Evolutionary conservation across 495 filamentous ascomycete species (phyloP).

Genomic region (Symbiotaphrina buchneri): DNA sequence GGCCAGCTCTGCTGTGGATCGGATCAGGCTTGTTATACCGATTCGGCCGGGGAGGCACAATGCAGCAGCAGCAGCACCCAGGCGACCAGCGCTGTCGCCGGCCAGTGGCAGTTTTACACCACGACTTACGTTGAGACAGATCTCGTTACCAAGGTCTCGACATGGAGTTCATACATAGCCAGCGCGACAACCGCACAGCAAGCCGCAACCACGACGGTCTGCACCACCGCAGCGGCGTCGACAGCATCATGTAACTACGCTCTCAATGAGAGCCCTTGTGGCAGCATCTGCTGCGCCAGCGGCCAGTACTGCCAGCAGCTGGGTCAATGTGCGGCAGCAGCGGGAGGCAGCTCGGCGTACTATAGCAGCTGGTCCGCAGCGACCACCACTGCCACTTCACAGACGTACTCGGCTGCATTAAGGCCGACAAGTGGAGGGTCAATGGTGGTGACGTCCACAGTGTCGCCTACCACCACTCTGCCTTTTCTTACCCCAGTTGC

Average conservation of each 20-base stretch:
- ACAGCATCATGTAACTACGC: constrained; percentile 30
- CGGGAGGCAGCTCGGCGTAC: constrained; percentile 11
- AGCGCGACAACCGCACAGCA: constrained; percentile 9
- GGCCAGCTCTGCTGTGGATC: constrained; percentile 43
- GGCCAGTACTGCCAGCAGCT: constrained; percentile 39
- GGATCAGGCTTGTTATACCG: constrained; percentile 38
- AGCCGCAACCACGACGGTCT: constrained; percentile 5
- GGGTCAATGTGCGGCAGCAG: constrained; percentile 20
- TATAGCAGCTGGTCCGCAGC: constrained; percentile 16
- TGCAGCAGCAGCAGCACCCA: constrained; percentile 19
- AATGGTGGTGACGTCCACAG: constrained; percentile 29
- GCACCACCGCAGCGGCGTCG: constrained; percentile 17
- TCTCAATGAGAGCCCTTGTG: constrained; percentile 43
- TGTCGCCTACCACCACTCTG: constrained; percentile 28
- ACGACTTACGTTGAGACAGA: constrained; percentile 51
- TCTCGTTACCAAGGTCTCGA: constrained; percentile 38
- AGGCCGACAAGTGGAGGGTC: constrained; percentile 44
- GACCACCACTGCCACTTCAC: constrained; percentile 18
- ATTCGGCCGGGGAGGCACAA: constrained; percentile 26
- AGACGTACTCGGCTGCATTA: constrained; percentile 32
- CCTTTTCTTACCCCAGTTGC: constrained; percentile 32
- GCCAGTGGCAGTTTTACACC: constrained; percentile 37
- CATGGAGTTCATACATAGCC: constrained; percentile 30
- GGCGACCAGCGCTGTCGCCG: constrained; percentile 10
- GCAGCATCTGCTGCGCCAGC: constrained; percentile 47